Conservation (phyloP, 202 grass and related monocot species). For the Brachypodium distachyon region DNA sequence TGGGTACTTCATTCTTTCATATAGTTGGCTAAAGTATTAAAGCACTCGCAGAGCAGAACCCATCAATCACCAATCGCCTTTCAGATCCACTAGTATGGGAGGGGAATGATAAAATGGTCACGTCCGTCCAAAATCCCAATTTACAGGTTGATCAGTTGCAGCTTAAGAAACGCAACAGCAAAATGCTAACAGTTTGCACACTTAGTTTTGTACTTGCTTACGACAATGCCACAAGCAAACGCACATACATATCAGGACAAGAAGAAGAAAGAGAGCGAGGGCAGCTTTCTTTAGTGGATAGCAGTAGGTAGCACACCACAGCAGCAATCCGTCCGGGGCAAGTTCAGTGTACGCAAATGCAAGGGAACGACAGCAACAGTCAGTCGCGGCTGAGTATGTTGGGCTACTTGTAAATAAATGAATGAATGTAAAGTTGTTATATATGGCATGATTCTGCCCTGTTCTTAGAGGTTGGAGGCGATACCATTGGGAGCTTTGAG, state of each 20-base stretch:
- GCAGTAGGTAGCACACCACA: background rate
- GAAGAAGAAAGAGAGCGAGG: background rate
- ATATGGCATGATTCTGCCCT: too few relatives aligned
- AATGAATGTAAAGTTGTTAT: background rate
- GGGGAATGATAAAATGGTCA: background rate
- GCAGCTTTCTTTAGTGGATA: background rate
- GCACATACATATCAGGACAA: background rate
- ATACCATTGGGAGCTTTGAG: background rate
- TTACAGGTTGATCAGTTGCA: background rate
- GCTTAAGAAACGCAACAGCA: background rate
- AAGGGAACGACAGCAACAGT: background rate
- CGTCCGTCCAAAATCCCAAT: background rate
- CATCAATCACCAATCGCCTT: too few relatives aligned
- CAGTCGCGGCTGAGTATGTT: background rate
- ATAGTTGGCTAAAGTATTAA: background rate
- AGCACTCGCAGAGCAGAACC: background rate
- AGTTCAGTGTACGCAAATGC: background rate
- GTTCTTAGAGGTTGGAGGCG: background rate
- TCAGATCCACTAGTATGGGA: background rate
- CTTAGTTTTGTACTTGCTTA: background rate
- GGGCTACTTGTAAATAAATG: too few relatives aligned
- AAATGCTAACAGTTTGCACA: background rate
- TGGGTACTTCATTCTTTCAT: background rate
- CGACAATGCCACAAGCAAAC: slow-evolving; percentile 15
- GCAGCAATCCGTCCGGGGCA: too few relatives aligned